phyloP scores from a whole-genome alignment of 306 rosid species.

The Trichosanthes truncata region DNA sequence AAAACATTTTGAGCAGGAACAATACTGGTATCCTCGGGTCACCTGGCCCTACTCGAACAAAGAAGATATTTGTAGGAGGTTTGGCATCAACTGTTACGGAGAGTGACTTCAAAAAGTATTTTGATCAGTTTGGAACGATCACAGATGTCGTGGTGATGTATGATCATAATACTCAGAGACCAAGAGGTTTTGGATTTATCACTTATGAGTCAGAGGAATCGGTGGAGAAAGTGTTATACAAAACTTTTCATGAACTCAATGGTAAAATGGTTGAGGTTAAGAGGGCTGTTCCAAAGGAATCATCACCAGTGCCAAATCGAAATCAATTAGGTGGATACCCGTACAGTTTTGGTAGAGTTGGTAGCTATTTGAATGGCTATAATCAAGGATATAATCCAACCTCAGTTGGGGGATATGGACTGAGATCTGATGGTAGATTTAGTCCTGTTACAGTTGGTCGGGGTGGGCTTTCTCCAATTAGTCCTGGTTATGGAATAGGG shows the following conservation, averaged over 20 bases:
- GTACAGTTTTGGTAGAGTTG: constrained; percentile 61
- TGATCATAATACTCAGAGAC: constrained; percentile 97
- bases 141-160: constrained; percentile 97
- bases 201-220: constrained; percentile 94
- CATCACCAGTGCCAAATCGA: constrained; percentile 79
- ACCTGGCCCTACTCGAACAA: constrained; percentile 87
- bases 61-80: constrained; percentile 97
- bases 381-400: constrained; percentile 47
- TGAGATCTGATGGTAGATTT: constrained; percentile 47
- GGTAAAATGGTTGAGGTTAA: constrained; percentile 99
- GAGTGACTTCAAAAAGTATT: constrained; percentile 78
- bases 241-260: constrained; percentile 84
- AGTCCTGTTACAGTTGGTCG: constrained; percentile 75
- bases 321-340: constrained; percentile 56
- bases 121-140: constrained; percentile 94
- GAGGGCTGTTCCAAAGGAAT: constrained; percentile 96
- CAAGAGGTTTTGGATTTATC: constrained; percentile 95
- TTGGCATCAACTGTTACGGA: constrained; percentile 94
- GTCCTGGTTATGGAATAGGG: constrained; percentile 75
- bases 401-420: constrained; percentile 67
- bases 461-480: constrained; percentile 65
- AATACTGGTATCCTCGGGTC: constrained; percentile 74
- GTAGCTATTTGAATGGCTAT: constrained; percentile 44
- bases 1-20: constrained; percentile 57
- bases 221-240: constrained; percentile 74